These are phyloP conservation scores for Claviceps fusiformis DNA, from an alignment of 2,329 filamentous ascomycete genomes.

Conservation along the genomic window DNA sequence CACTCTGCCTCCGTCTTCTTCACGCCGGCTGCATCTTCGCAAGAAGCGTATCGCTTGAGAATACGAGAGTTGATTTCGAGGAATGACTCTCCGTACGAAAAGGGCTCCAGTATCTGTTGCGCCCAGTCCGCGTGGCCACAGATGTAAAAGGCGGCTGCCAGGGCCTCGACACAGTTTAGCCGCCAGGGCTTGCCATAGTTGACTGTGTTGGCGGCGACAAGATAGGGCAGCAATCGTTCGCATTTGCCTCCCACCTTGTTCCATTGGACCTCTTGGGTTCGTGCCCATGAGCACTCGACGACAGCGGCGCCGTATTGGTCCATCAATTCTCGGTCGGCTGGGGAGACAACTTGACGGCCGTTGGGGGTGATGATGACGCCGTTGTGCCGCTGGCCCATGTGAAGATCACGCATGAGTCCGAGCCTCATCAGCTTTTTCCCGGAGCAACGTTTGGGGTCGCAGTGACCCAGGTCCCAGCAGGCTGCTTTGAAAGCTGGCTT, in stretches of 20 bases:
- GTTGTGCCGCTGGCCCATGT: conserved; percentile 79
- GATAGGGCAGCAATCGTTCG: conserved; percentile 79
- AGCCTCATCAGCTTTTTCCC: conserved; percentile 89
- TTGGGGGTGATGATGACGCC: conserved; percentile 94
- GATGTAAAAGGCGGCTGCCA: conserved; percentile 86
- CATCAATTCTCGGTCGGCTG: conserved; percentile 67
- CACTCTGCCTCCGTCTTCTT: conserved; percentile 78
- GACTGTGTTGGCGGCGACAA: conserved; percentile 90
- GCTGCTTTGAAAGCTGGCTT: conserved; percentile 70
- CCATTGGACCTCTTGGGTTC: conserved; percentile 85
- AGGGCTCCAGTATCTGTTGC: conserved; percentile 65
- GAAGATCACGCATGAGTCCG: conserved; percentile 84
- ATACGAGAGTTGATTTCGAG: conserved; percentile 78
- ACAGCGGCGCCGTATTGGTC: conserved; percentile 88
- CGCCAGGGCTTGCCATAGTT: conserved; percentile 96
- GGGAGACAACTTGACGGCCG: conserved; percentile 71
- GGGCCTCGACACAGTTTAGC: conserved; percentile 87
- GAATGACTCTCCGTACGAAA: conserved; percentile 80
- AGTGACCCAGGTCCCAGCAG: conserved; percentile 96
- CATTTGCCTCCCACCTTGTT: conserved; percentile 83
- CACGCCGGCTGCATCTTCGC: conserved; percentile 64
- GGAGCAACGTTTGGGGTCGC: conserved; percentile 91
- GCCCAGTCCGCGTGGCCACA: conserved; percentile 90
- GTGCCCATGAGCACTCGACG: conserved; percentile 94
- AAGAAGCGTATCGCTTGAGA: conserved; percentile 73